Evolutionary conservation across 2,329 filamentous ascomycete species (phyloP).

Genomic region (Amauroascus niger): DNA sequence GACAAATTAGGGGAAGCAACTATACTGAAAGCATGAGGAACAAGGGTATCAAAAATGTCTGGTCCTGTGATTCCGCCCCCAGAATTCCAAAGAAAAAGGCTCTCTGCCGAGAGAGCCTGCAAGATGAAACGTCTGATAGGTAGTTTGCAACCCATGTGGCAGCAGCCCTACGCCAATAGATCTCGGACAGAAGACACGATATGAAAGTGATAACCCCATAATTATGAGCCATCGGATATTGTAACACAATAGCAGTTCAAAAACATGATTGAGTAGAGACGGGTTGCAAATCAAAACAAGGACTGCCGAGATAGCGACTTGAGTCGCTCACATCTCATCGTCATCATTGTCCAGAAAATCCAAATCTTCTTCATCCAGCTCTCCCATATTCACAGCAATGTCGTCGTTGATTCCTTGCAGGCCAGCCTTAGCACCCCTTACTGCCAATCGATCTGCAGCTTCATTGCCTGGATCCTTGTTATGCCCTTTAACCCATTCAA

Average conservation of each 20-base stretch:
- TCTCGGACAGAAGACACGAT: no score
- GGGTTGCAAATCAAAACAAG: neutral
- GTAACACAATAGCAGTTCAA: neutral
- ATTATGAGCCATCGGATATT: neutral
- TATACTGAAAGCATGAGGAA: no score
- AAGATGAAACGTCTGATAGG: no score
- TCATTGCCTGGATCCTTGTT: constrained; percentile 61
- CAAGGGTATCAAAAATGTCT: no score
- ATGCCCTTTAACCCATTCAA: constrained; percentile 89
- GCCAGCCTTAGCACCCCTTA: constrained; percentile 49
- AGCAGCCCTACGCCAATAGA: no score
- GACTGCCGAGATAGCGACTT: no score
- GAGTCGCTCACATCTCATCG: neutral
- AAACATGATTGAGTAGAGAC: neutral
- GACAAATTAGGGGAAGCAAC: no score
- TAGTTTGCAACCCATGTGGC: no score
- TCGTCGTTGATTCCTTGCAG: constrained; percentile 9
- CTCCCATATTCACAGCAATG: neutral
- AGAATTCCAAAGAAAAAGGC: neutral
- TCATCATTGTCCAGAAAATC: neutral
- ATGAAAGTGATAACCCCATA: no score
- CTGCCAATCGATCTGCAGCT: constrained; percentile 69
- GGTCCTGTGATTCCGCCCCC: no score
- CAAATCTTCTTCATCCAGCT: neutral
- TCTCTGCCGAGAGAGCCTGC: no score